phyloP scores from a whole-genome alignment of 2,329 filamentous ascomycete genomes.

The Colletotrichum lupini region DNA sequence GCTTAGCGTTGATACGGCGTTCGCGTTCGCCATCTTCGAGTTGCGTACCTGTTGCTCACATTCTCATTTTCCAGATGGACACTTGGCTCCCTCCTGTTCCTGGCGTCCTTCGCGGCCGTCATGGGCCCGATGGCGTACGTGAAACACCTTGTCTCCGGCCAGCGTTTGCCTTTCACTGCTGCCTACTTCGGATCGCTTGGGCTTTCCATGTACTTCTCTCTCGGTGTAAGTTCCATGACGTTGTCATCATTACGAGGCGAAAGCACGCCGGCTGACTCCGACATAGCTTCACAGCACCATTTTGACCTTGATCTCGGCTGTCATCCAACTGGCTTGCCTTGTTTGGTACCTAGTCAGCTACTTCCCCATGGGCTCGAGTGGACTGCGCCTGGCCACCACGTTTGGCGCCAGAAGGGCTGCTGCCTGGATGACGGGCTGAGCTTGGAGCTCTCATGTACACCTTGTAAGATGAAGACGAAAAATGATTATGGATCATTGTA shows the following conservation, averaged over 20 bases:
- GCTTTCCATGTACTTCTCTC: conserved; percentile 89
- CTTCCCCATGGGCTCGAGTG: conserved; percentile 95
- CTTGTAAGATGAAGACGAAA: not conserved
- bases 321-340: conserved; percentile 85
- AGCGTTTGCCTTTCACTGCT: conserved; percentile 90
- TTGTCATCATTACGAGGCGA: not conserved
- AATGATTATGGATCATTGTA: not conserved
- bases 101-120: conserved; percentile 91
- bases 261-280: conserved; percentile 39
- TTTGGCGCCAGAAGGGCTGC: conserved; percentile 88
- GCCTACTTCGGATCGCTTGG: conserved; percentile 95
- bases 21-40: not conserved
- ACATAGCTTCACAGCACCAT: conserved; percentile 82
- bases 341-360: conserved; percentile 97
- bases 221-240: conserved; percentile 77
- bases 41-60: conserved; percentile 41
- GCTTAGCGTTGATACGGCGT: not conserved
- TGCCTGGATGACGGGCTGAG: conserved; percentile 85
- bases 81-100: conserved; percentile 88
- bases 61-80: conserved; percentile 78
- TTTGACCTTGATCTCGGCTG: conserved; percentile 84
- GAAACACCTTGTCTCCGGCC: conserved; percentile 84
- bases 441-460: not conserved
- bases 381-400: conserved; percentile 85
- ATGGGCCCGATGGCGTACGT: conserved; percentile 90